Evolutionary conservation across 495 filamentous ascomycete species (phyloP), one percentile per base, ranked within the genome.

Genomic region (Lophium mytilinum): DNA sequence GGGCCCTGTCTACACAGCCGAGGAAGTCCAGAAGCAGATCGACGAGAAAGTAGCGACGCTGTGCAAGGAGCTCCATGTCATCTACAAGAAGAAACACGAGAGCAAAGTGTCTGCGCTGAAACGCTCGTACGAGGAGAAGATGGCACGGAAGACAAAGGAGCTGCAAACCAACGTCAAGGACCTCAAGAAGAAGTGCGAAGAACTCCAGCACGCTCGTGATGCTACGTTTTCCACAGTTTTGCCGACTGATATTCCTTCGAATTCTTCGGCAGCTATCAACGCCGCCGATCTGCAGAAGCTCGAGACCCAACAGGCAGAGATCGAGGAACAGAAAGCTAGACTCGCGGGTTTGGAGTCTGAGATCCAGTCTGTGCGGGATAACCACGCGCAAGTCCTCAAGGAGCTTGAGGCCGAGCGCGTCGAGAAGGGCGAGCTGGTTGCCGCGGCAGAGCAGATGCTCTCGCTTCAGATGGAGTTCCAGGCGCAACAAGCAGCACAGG

Each of bases 81-180:
- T 95, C n/a, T 98, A 98, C 76, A 96, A 96, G 72, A 79, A 82
- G 67, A 98, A 98, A 68, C 94, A 98, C 67, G 91, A 96, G 73
- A 86, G 83, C 46, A 98, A 98, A 73, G 91, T 97, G 24, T 80
- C 86, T 0, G 90, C 90, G 8, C 76, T 98, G 55, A 96, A 96
- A 74, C 96, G 96, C 70, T 90, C 85, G 69, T 97, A 96, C 71
- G 89, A 96, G 65, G 78, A 78, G 41, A 82, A 91, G 46, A 90
- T 88, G 83, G 89, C 94, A 68, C 91, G 93, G 74, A 89, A 85
- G 58, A 75, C 89, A 34, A 77, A 78, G 30, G 86, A 89, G 61
- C 80, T 92, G 2, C 86, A 95, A 69, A 72, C 70, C 1, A 81
- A 84, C 54, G 68, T 95, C 12, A 81, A 84, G 45, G 76, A 84